phyloP scores from a whole-genome alignment of 2,329 filamentous ascomycete species.

The Aspergillus ustus region DNA sequence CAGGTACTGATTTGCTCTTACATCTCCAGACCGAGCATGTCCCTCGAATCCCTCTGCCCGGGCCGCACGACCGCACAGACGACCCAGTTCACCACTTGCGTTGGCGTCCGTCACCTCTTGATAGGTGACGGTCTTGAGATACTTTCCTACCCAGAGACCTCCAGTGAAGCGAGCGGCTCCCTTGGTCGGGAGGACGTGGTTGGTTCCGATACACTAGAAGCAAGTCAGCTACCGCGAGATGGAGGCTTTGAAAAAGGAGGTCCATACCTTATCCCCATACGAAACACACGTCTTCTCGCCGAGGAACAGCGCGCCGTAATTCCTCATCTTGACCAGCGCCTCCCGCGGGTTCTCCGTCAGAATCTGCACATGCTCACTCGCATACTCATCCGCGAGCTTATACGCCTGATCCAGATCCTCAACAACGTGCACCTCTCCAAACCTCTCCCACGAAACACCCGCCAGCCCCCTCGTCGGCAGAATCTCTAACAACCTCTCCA shows the following conservation, averaged over 20 bases:
- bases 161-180: slow-evolving; percentile 56
- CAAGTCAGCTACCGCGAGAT: background rate
- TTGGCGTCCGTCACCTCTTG: slow-evolving; percentile 53
- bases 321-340: slow-evolving; percentile 56
- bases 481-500: slow-evolving; percentile 46
- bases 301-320: slow-evolving; percentile 58
- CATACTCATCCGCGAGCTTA: slow-evolving; percentile 53
- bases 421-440: slow-evolving; percentile 54
- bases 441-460: slow-evolving; percentile 49
- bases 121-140: slow-evolving; percentile 57
- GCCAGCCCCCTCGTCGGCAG: slow-evolving; percentile 53
- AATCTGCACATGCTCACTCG: slow-evolving; percentile 59
- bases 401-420: slow-evolving; percentile 50
- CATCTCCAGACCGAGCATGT: slow-evolving; percentile 57
- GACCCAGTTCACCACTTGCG: slow-evolving; percentile 54
- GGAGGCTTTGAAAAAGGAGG: background rate
- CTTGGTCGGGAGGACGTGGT: slow-evolving; percentile 58
- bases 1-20: slow-evolving; percentile 52
- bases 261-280: slow-evolving; percentile 57
- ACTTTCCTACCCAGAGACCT: slow-evolving; percentile 62
- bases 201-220: slow-evolving; percentile 57
- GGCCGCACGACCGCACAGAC: slow-evolving; percentile 55
- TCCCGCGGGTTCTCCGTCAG: slow-evolving; percentile 53
- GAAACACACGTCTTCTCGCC: slow-evolving; percentile 59
- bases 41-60: slow-evolving; percentile 59